Evolutionary conservation across 73 alveolate species (phyloP).

Genomic region (Effrenium voratum): DNA sequence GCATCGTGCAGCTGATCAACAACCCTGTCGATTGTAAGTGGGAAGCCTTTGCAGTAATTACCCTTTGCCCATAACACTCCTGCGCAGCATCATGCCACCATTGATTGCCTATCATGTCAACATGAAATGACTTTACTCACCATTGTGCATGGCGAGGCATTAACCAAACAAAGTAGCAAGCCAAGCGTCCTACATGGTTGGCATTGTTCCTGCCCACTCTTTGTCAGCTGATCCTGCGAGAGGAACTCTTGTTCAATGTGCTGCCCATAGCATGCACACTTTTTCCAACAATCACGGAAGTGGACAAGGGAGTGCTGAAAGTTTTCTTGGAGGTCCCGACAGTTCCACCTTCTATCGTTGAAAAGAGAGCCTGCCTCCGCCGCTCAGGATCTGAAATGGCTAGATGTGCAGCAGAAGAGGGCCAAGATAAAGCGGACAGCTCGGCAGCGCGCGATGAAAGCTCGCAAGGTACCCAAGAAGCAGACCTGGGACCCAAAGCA

Average conservation of each 20-base stretch:
- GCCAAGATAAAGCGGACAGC: constrained; percentile 88
- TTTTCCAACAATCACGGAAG: not conserved
- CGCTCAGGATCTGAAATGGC: constrained; percentile 32
- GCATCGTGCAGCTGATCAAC: too few species aligned
- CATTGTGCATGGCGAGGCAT: too few species aligned
- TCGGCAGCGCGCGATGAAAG: constrained; percentile 76
- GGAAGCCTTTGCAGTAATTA: too few species aligned
- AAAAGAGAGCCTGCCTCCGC: too few species aligned
- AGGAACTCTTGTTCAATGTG: not conserved
- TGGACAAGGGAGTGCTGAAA: too few species aligned
- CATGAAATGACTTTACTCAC: too few species aligned
- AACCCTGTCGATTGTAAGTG: too few species aligned
- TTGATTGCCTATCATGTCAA: too few species aligned
- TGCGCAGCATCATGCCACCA: too few species aligned
- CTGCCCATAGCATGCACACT: not conserved
- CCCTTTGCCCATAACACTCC: too few species aligned
- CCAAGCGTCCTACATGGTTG: too few species aligned
- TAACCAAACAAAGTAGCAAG: too few species aligned
- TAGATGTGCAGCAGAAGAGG: constrained; percentile 31
- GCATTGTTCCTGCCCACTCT: not conserved
- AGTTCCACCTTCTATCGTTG: not conserved
- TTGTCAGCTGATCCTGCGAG: not conserved
- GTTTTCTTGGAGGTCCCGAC: not conserved
- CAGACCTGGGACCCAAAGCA: constrained; percentile 53
- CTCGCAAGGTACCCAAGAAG: constrained; percentile 1